A percentile compares a stretch with the other conserved stretches of the same genome.
Conservation (phyloP, 768 basidiomycete species). For the Gyrodon lividus region DNA sequence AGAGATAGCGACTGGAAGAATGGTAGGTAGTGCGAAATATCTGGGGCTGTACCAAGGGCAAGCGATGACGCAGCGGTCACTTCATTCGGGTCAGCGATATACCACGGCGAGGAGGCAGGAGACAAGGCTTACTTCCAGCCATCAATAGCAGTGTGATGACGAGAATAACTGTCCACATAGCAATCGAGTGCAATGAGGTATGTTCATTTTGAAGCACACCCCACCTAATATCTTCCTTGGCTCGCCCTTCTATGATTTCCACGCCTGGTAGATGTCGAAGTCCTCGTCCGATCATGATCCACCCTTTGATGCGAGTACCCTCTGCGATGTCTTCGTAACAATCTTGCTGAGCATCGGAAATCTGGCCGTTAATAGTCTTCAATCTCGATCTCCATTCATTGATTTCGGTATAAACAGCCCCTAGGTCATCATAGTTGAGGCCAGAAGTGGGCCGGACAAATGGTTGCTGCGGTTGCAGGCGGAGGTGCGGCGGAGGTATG, state of each 20-base stretch:
- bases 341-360: conserved; percentile 62
- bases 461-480: conserved; percentile 64
- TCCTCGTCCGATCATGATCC: conserved; percentile 74
- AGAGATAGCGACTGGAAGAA: conserved; percentile 57
- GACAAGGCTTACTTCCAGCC: conserved; percentile 54
- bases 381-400: conserved; percentile 66
- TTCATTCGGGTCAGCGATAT: conserved; percentile 27
- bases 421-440: conserved; percentile 63
- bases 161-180: conserved; percentile 58
- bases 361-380: conserved; percentile 72
- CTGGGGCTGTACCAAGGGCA: conserved; percentile 64
- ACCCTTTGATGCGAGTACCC: conserved; percentile 69
- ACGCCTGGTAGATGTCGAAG: conserved; percentile 60
- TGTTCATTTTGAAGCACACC: conserved; percentile 66
- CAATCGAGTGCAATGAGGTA: conserved; percentile 41
- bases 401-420: conserved; percentile 66
- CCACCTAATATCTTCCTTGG: conserved; percentile 84
- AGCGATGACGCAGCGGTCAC: conserved; percentile 73
- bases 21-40: conserved; percentile 67
- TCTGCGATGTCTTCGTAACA: conserved; percentile 72
- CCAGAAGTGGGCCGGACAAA: conserved; percentile 77
- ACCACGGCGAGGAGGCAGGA: not conserved
- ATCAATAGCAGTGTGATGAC: conserved; percentile 52
- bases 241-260: conserved; percentile 72
- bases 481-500: conserved; percentile 60